Base-by-base conservation (phyloP, 2,329 filamentous ascomycete species). In the Delphinella strobiligena region DNA sequence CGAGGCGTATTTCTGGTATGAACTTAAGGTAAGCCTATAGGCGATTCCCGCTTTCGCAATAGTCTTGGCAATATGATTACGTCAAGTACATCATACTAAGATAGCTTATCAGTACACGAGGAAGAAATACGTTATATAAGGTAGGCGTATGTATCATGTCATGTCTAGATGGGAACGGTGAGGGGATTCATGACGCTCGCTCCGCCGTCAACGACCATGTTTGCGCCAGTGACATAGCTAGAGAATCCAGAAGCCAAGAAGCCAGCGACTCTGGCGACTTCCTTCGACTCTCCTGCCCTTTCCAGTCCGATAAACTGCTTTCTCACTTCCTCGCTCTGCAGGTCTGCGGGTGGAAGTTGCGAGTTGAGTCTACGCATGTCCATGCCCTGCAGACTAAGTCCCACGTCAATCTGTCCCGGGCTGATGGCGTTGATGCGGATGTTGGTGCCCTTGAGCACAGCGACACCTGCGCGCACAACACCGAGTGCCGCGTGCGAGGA, bases 211-310 rank as follows among this genome's bases (percentile, higher is more conserved):
- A 78, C 74, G 11, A 77, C 67, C 49, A 79, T 55, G 51, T 79
- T 78, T 2, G 71, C 64, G 1, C 75, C 75, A 1, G 71, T 78
- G 32, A 79, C 65, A 55, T 79, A 79, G 41, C 67, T 72, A 45
- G 70, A 74, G 54, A 80, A 79, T 0, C 73, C 73, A 54, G 68
- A 74, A 2, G 75, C 74, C 45, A 80, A 58, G 51, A 80, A 80
- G 0, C 75, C 75, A 1, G 71, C 74, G 3, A 78, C 74, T 27
- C 71, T 59, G 1, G 66, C 75, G 8, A 80, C 71, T 51, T 79
- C 75, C 37, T 69, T 67, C 0, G 74, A 71, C 14, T 66, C 52
- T 0, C 74, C 75, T 7, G 71, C 64, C 42, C 74, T 63, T 54
- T 78, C 75, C 14, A 79, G 52, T 4, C 74, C 75, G 46, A 77